phyloP scores from a whole-genome alignment of 352 stramenopile genomes.

The Globisporangium spinosum region DNA sequence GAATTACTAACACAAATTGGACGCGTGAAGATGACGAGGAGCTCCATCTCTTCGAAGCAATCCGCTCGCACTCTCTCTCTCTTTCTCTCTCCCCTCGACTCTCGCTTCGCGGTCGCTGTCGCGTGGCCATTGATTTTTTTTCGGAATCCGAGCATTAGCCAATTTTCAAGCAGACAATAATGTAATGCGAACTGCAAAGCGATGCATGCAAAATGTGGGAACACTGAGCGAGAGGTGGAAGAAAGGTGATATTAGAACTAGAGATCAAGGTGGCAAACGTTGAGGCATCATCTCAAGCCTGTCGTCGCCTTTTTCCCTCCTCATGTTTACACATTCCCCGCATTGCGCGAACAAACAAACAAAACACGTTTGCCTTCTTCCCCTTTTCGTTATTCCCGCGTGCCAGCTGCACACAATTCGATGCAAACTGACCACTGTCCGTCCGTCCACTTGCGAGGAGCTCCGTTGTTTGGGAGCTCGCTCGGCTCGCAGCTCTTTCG shows the following conservation, averaged over 20 bases:
- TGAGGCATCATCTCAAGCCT: neutral
- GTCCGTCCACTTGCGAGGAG: neutral
- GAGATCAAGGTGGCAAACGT: neutral
- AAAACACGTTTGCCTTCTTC: neutral
- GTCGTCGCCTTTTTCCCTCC: neutral
- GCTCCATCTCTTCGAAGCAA: neutral
- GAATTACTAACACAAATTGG: neutral
- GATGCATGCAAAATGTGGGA: neutral
- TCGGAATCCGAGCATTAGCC: neutral
- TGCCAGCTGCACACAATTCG: neutral
- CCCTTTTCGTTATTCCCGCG: neutral
- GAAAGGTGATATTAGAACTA: too few relatives aligned
- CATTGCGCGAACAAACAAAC: neutral
- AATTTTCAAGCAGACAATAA: neutral
- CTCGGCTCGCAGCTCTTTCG: neutral
- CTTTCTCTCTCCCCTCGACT: neutral
- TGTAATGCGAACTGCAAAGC: neutral
- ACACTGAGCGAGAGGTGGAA: too few relatives aligned
- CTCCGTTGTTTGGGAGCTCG: neutral
- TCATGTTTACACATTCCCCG: neutral
- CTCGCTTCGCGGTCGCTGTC: neutral
- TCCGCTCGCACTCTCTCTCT: neutral
- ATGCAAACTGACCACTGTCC: neutral
- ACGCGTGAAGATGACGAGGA: neutral
- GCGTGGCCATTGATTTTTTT: neutral